Evolutionary conservation across 208 protist species (phyloP), one percentile per base, ranked within the genome.

Genomic region (Acanthamoeba triangularis): DNA sequence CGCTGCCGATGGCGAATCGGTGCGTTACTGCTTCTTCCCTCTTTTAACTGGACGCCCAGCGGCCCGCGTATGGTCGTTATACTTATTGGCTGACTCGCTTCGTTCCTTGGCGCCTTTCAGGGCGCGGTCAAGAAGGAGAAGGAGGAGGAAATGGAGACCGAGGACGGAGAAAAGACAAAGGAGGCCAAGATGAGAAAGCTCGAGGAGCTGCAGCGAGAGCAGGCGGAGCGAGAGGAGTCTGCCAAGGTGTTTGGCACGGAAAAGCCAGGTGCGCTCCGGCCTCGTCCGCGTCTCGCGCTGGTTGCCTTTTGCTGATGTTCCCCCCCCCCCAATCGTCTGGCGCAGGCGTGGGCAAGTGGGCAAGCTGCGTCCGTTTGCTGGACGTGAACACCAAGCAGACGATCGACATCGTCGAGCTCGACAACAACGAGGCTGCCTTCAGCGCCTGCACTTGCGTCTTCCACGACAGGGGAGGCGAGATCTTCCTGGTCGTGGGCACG

Each of bases 351-450:
- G 97, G 97, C 44, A 94, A 96, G 41, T 99, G 98, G 98, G 97
- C 90, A 11, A 98, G 97, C 20, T 96, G 74, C 74, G 95, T 99
- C 20, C 94, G 98, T 49, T 59, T 98, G n/a, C 65, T 98, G 14
- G 97, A 98, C 93, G 72, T 97, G 47, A 61, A 69, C 44, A 74
- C 16, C 11, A 88, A 96, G 87, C 74, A 96, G 65, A 97, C 96
- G 28, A 35, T 96, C 7, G 85, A 96, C 25, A 16, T 98, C 18
- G 65, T 98, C 8, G 72, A 98, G 76, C 92, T 98, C 1, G 96
- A 96, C 16, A 88, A 98, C 16, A 98, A 99, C 96, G 98, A 99
- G 96, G 98, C 97, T n/a, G 98, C 97, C 1, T 93, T 98, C 65
- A 97, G 95, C 78, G n/a, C 97, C 1, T 25, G 80, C 18, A 97